A percentile compares a stretch with the other conserved stretches of the same genome.
Evolutionary conservation across 176 grass and related monocot genomes (phyloP).

Genomic region (Puccinellia tenuiflora): DNA sequence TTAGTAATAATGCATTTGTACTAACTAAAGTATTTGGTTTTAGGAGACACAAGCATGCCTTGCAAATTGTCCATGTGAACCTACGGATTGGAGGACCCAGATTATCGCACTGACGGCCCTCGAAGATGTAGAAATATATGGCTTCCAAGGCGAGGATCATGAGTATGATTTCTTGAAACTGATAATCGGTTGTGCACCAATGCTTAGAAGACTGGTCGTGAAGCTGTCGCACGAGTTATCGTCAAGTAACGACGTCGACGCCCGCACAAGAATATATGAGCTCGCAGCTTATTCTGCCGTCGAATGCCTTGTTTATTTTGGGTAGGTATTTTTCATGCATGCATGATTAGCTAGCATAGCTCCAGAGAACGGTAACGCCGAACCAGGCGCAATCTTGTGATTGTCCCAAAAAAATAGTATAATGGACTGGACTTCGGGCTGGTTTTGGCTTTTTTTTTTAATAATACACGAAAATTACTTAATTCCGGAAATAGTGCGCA

Average conservation of each 20-base stretch:
- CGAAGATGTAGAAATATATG: neutral
- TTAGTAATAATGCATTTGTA: neutral
- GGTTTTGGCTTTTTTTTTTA: too few species aligned
- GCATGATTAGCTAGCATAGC: too few species aligned
- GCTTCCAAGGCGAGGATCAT: neutral
- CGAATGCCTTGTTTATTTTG: neutral
- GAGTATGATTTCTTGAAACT: neutral
- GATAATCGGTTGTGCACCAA: neutral
- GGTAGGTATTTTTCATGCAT: neutral
- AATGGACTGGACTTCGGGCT: too few species aligned
- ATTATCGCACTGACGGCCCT: neutral
- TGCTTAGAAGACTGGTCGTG: neutral
- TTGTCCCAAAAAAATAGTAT: too few species aligned
- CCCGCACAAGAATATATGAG: neutral
- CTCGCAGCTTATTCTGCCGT: neutral
- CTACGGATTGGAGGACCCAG: neutral
- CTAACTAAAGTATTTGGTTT: neutral
- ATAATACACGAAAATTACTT: too few species aligned
- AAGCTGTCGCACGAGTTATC: neutral
- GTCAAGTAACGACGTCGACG: neutral
- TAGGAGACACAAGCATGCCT: neutral
- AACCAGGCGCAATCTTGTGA: too few species aligned
- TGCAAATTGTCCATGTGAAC: neutral
- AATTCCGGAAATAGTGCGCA: too few species aligned
- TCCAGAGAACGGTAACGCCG: too few species aligned